A percentile compares a stretch with the other conserved stretches of the same genome.
phyloP scores from a whole-genome alignment of 176 grass and related monocot species.

The Paspalum vaginatum region DNA sequence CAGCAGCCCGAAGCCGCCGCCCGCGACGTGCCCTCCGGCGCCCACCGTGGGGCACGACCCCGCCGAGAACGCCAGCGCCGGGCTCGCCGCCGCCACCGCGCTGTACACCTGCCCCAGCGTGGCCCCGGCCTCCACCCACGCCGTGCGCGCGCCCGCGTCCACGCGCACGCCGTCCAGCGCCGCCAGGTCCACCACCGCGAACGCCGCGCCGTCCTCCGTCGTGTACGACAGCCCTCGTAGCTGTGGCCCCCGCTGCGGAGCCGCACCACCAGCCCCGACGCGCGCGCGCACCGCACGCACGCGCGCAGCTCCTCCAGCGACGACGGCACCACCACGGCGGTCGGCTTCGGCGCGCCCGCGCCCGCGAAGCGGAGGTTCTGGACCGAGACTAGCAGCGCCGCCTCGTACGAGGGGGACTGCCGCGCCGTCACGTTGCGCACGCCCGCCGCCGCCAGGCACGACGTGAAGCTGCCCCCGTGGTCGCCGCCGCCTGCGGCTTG shows the following conservation, averaged over 20 bases:
- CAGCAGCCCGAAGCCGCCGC: conserved; percentile 78
- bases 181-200: conserved; percentile 68
- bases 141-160: conserved; percentile 33
- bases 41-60: conserved; percentile 80
- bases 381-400: conserved; percentile 51
- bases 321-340: conserved; percentile 55
- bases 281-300: conserved; percentile 52
- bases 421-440: conserved; percentile 63
- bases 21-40: conserved; percentile 68
- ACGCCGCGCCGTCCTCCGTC: not conserved
- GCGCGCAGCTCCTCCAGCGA: conserved; percentile 37
- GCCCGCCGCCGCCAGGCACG: conserved; percentile 59
- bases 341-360: conserved; percentile 26
- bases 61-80: conserved; percentile 55
- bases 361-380: conserved; percentile 78
- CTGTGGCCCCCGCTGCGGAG: conserved; percentile 87
- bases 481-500: not conserved
- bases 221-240: conserved; percentile 90
- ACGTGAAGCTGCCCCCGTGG: not conserved
- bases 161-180: conserved; percentile 57
- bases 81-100: conserved; percentile 42
- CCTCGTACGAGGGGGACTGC: conserved; percentile 21
- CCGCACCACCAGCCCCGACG: conserved; percentile 38
- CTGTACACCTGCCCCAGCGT: conserved; percentile 79
- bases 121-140: conserved; percentile 69